A percentile compares a stretch with the other conserved stretches of the same genome.
phyloP scores from a whole-genome alignment of 164 flowering plant genomes.

The Hamamelis virginiana region DNA sequence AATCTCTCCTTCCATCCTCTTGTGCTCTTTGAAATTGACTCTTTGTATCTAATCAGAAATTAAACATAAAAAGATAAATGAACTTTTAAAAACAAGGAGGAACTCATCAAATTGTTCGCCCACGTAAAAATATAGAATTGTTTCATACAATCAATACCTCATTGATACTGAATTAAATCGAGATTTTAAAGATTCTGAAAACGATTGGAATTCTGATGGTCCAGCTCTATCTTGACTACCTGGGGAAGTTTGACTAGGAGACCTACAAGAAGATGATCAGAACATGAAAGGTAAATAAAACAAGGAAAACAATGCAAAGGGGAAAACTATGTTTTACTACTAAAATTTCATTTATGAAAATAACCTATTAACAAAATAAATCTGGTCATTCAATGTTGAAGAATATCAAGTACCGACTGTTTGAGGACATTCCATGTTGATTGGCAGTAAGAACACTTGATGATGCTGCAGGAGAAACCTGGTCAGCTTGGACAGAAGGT shows the following conservation, averaged over 20 bases:
- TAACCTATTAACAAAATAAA: neutral
- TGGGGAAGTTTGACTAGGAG: slow-evolving; percentile 30
- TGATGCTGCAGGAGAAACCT: slow-evolving; percentile 14
- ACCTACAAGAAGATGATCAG: slow-evolving; percentile 14
- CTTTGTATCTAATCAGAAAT: slow-evolving; percentile 49
- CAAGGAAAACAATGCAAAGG: neutral
- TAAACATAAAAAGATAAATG: neutral
- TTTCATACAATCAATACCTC: slow-evolving; percentile 22
- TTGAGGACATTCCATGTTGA: slow-evolving; percentile 18
- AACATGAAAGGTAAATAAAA: neutral
- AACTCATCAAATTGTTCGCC: neutral
- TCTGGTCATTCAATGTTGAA: neutral
- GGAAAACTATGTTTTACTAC: neutral
- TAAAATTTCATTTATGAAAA: too few species aligned
- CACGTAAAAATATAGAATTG: neutral
- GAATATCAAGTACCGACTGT: slow-evolving; percentile 14
- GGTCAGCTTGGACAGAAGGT: slow-evolving; percentile 12
- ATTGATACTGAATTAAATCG: slow-evolving; percentile 40
- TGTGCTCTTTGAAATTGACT: slow-evolving; percentile 59
- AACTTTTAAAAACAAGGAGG: neutral
- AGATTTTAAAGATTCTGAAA: slow-evolving; percentile 47
- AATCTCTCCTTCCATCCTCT: slow-evolving; percentile 63
- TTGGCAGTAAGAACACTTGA: slow-evolving; percentile 7
- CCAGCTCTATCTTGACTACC: slow-evolving; percentile 40
- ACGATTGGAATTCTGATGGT: slow-evolving; percentile 47